Base-by-base conservation (phyloP, 2,329 filamentous ascomycete genomes). In the Thielaviopsis populi region DNA sequence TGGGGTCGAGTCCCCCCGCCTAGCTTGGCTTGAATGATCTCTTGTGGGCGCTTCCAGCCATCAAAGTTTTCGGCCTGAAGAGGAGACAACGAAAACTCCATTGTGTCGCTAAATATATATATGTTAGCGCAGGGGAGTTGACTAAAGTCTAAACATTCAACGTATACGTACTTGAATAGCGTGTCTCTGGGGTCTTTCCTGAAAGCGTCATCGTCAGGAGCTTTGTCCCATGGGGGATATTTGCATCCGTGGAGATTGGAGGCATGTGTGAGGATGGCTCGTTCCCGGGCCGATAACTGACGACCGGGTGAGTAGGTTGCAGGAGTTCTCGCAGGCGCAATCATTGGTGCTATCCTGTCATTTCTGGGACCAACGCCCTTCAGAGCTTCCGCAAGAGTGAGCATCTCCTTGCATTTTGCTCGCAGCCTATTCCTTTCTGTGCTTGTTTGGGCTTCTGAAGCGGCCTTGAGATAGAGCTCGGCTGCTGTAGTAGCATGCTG, bases 171-270 rank as follows among this genome's bases (percentile, higher is more conserved):
- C 88, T 75, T 79, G 71, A 86, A 96, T n/a, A 75, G 72, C 6
- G 74, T 72, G 46, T 77, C 75, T n/a, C 77, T 78, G 2, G 78
- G 72, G 5, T 54, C 71, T 68, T 33, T 73, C 40, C 78, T 73
- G 68, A 96, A 96, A 37, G 87, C 82, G 3, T 78, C 73, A 0
- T 80, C 72, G 2, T 73, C 71, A 0, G 89, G 86, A 33, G 83
- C 77, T 1, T 74, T 74, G n/a, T 81, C 81, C 94, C 94, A 99
- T 0, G 88, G 90, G 11, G 88, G 90, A 68, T 96, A 97, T 22
- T 87, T 79, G 70, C 85, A 87, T 0, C 87, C 89, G 71, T 96
- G 89, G 22, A 99, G 79, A 63, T 84, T 86, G 3, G 91, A 94
- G 2, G 86, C 84, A 70, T 86, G 84, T 1, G 88, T 77, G 8